Conservation (phyloP, 164 flowering plant species). For the Berberis vulgaris region DNA sequence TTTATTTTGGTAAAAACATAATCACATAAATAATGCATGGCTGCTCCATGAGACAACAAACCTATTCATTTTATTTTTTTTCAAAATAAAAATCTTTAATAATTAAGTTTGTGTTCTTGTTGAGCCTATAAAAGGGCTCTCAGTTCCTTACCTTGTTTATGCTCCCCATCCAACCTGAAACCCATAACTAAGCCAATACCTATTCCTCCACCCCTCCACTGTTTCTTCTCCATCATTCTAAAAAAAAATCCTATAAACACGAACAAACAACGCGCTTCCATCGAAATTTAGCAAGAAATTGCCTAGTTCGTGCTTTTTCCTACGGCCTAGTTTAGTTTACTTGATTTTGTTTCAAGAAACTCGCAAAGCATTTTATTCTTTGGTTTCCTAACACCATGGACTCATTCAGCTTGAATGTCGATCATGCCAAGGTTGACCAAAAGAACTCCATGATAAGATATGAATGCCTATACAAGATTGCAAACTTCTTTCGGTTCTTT, state of each 20-base stretch:
- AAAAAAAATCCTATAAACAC: too few species aligned
- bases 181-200: neutral
- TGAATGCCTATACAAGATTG: conserved; percentile 22
- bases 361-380: too few species aligned
- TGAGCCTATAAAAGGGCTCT: neutral
- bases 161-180: neutral
- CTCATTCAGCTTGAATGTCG: conserved; percentile 16
- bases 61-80: too few species aligned
- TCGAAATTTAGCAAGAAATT: too few species aligned
- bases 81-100: neutral
- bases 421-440: conserved; percentile 18
- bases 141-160: neutral
- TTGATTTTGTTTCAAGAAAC: too few species aligned
- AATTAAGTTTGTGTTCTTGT: neutral
- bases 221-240: neutral
- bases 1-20: too few species aligned
- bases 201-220: neutral
- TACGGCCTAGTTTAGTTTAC: too few species aligned
- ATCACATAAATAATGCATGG: too few species aligned
- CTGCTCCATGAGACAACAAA: too few species aligned
- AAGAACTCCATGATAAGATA: conserved; percentile 36
- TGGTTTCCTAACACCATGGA: conserved; percentile 13
- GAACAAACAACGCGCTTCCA: too few species aligned
- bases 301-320: too few species aligned
- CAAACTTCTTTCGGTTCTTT: conserved; percentile 33